Conservation (phyloP, 345 rosid genomes). For the Aquilaria yunnanensis region DNA sequence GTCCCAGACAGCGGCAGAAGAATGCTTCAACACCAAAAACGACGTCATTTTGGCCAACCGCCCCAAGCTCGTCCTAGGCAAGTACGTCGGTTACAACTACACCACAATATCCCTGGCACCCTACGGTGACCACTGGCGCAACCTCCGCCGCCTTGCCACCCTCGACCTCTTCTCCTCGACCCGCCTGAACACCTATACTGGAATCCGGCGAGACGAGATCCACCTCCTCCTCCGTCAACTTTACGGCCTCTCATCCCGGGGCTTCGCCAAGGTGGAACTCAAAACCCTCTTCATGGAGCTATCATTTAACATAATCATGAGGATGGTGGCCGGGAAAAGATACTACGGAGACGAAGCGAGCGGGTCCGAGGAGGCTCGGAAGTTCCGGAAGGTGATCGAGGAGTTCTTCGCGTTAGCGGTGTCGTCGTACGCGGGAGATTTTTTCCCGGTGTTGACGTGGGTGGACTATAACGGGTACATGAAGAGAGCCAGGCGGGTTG, state of each 20-base stretch:
- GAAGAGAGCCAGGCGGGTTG: conserved; percentile 8
- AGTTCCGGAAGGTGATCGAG: conserved; percentile 18
- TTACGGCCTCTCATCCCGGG: background rate
- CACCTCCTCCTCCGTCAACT: background rate
- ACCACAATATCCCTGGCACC: conserved; percentile 22
- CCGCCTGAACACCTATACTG: conserved; percentile 16
- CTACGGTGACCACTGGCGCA: conserved; percentile 45
- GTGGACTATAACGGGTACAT: conserved; percentile 16
- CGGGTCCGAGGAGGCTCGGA: conserved; percentile 17
- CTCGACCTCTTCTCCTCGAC: conserved; percentile 34
- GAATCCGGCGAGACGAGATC: conserved; percentile 30
- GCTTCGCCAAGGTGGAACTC: conserved; percentile 15
- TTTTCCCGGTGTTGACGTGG: conserved; percentile 31
- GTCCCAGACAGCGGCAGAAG: background rate
- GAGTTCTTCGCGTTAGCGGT: conserved; percentile 15
- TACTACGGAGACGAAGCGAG: conserved; percentile 23
- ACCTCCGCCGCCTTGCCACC: conserved; percentile 32
- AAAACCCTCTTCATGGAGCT: conserved; percentile 13
- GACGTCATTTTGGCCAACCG: conserved; percentile 27
- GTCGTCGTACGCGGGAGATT: conserved; percentile 26
- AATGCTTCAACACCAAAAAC: conserved; percentile 16
- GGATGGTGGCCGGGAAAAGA: conserved; percentile 1
- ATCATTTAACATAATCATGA: conserved; percentile 9
- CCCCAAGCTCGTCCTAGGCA: background rate
- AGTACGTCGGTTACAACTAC: conserved; percentile 20